Evolutionary conservation across 208 protist genomes (phyloP).

Genomic region (Wallacemonas sp.): DNA sequence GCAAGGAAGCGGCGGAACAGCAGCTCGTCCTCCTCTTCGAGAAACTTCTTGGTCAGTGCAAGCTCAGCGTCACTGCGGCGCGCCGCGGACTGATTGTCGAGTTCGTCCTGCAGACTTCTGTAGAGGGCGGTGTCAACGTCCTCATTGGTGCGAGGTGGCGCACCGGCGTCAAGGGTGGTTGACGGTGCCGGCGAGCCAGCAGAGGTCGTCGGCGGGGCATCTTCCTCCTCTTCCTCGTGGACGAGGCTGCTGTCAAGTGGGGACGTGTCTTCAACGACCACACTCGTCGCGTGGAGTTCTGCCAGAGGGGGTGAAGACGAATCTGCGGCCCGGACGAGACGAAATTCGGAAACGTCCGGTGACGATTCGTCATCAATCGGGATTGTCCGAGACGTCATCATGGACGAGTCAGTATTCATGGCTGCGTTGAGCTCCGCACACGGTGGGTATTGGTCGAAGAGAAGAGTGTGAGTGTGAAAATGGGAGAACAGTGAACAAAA

Average conservation of each 20-base stretch:
- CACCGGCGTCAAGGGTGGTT: no score
- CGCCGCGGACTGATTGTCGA: background rate
- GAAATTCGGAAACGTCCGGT: background rate
- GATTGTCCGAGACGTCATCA: constrained; percentile 35
- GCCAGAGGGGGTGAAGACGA: background rate
- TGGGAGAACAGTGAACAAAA: background rate
- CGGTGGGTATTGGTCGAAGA: no score
- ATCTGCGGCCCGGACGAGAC: background rate
- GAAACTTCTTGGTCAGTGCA: background rate
- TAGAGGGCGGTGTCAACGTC: background rate
- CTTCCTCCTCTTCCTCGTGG: no score
- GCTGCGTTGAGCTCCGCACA: background rate
- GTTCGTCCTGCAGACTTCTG: background rate
- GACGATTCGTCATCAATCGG: constrained; percentile 27
- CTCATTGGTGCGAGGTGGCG: background rate
- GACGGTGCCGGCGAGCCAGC: no score
- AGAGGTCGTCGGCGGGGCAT: no score
- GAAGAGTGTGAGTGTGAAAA: background rate
- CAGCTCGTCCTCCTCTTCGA: background rate
- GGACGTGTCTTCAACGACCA: constrained; percentile 1
- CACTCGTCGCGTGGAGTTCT: background rate
- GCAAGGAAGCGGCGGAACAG: background rate
- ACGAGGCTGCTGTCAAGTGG: background rate
- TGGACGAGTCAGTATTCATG: constrained; percentile 13
- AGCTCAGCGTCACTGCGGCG: background rate